A percentile compares a stretch with the other conserved stretches of the same genome.
phyloP scores from a whole-genome alignment of 2,329 filamentous ascomycete genomes.

The Microcyclosporella mali region DNA sequence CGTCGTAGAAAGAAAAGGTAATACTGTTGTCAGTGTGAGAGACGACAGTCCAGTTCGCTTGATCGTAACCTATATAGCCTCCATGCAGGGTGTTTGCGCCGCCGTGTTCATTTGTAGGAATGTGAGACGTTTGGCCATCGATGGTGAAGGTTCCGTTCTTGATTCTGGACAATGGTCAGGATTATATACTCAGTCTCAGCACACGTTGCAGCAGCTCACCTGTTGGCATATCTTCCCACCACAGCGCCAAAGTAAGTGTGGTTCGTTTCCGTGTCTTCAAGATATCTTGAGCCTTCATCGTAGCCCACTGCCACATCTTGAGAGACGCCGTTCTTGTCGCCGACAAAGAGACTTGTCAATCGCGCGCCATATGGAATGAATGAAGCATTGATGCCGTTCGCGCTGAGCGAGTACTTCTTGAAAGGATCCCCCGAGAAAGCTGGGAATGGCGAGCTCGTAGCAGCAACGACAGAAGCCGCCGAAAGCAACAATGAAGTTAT shows the following conservation, averaged over 20 bases:
- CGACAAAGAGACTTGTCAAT: slow-evolving; percentile 26
- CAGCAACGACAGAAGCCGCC: slow-evolving; percentile 16
- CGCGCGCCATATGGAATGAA: slow-evolving; percentile 30
- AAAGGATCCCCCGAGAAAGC: slow-evolving; percentile 28
- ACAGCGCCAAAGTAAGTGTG: slow-evolving; percentile 59
- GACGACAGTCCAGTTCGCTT: slow-evolving; percentile 66
- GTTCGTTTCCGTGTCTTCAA: slow-evolving; percentile 41
- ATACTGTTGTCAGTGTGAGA: slow-evolving; percentile 61
- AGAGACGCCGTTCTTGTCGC: slow-evolving; percentile 31
- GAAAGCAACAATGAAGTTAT: slow-evolving; percentile 18
- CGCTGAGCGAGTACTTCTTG: slow-evolving; percentile 22
- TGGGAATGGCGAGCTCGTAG: slow-evolving; percentile 16
- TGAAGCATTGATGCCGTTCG: slow-evolving; percentile 26
- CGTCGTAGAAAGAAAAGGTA: slow-evolving; percentile 68
- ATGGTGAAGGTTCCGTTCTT: slow-evolving; percentile 52
- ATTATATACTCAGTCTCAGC: neutral
- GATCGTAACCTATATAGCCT: slow-evolving; percentile 53
- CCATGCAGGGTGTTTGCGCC: slow-evolving; percentile 50
- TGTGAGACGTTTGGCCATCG: slow-evolving; percentile 42
- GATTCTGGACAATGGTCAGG: slow-evolving; percentile 35
- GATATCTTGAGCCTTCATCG: slow-evolving; percentile 37
- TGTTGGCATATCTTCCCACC: slow-evolving; percentile 50
- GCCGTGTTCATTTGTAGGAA: slow-evolving; percentile 46
- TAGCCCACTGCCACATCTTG: slow-evolving; percentile 49
- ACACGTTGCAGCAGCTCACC: slow-evolving; percentile 9